Evolutionary conservation across 2,329 filamentous ascomycete species (phyloP).

Genomic region (Emericellopsis cladophorae): DNA sequence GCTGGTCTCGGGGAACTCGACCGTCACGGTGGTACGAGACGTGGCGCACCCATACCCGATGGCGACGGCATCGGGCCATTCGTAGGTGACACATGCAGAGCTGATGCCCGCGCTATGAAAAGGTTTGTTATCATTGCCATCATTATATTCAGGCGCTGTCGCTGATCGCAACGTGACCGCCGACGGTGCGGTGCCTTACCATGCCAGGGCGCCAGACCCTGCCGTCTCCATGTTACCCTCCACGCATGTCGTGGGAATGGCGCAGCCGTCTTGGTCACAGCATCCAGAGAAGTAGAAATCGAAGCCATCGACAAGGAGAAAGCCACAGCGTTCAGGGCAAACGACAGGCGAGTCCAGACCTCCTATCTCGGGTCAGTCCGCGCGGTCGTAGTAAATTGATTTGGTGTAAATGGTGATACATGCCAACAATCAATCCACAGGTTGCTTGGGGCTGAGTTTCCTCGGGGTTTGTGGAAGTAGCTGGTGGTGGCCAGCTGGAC

Average conservation of each 20-base stretch:
- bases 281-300: too few species aligned
- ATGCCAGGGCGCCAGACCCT: too few species aligned
- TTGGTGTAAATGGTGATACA: too few species aligned
- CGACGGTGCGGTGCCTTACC: neutral
- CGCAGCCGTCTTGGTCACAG: neutral
- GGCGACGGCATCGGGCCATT: conserved; percentile 1
- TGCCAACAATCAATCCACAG: too few species aligned
- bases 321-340: too few species aligned
- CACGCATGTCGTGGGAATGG: neutral
- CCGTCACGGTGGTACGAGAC: neutral
- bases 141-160: neutral
- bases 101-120: conserved; percentile 1
- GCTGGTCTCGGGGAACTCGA: neutral
- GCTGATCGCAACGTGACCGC: neutral
- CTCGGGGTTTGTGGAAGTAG: too few species aligned
- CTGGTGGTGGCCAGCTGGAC: too few species aligned
- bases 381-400: neutral
- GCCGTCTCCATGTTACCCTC: neutral
- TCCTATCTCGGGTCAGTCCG: too few species aligned
- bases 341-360: too few species aligned
- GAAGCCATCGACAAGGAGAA: too few species aligned
- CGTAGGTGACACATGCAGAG: conserved; percentile 7
- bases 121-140: neutral
- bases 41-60: conserved; percentile 4
- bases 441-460: too few species aligned